Percentiles rank a stretch among this genome's conserved stretches.
Evolutionary conservation across 2,329 filamentous ascomycete species (phyloP).

Genomic region (Trichoderma simmonsii): DNA sequence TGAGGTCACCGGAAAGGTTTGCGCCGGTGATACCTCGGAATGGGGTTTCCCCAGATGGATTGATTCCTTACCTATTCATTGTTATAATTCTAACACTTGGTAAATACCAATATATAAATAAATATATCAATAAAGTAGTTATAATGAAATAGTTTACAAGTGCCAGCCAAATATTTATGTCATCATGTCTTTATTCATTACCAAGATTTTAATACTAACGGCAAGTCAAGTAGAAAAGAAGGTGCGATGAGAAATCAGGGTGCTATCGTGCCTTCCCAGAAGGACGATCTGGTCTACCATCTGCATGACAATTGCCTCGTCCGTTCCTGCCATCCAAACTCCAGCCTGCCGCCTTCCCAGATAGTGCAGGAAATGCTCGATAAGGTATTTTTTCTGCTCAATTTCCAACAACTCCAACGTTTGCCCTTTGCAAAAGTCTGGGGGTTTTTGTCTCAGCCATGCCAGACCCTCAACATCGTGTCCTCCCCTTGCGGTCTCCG

Average conservation of each 20-base stretch:
- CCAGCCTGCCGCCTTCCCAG: slow-evolving; percentile 16
- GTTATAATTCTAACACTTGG: background rate
- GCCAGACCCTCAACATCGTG: background rate
- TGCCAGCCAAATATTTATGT: background rate
- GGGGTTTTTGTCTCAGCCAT: background rate
- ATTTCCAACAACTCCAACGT: slow-evolving; percentile 11
- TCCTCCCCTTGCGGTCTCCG: background rate
- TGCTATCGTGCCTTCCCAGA: slow-evolving; percentile 16
- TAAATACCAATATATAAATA: too few relatives aligned
- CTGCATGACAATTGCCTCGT: slow-evolving; percentile 12
- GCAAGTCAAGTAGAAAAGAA: slow-evolving; percentile 14
- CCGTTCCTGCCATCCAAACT: slow-evolving; percentile 18
- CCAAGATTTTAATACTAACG: slow-evolving; percentile 5
- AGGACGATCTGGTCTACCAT: slow-evolving; percentile 14
- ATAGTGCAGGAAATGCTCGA: slow-evolving; percentile 15
- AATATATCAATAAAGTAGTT: too few relatives aligned
- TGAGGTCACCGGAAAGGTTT: slow-evolving; percentile 21
- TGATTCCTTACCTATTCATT: background rate
- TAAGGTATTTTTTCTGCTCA: slow-evolving; percentile 15
- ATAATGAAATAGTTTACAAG: background rate
- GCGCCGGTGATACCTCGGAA: slow-evolving; percentile 27
- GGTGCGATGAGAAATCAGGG: slow-evolving; percentile 13
- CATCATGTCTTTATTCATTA: slow-evolving; percentile 18
- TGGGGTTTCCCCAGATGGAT: background rate
- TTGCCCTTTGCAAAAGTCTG: slow-evolving; percentile 4